A percentile compares a stretch with the other conserved stretches of the same genome.
Evolutionary conservation across 148 eudicot species (phyloP).

Genomic region (Simmondsia chinensis): DNA sequence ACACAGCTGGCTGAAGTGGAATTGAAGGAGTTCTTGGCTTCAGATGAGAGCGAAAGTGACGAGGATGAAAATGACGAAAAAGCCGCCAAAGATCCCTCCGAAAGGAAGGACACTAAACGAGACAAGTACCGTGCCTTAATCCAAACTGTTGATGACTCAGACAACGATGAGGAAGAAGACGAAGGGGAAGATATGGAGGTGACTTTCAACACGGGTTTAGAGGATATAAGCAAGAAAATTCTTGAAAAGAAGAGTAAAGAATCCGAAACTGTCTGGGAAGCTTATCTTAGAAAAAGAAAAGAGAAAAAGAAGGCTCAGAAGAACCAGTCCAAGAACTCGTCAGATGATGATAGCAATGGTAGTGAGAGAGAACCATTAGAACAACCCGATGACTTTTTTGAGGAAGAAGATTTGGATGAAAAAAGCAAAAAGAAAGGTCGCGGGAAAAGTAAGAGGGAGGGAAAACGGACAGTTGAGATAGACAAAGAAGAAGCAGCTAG

Average conservation of each 20-base stretch:
- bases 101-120: constrained; percentile 35
- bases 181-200: constrained; percentile 90
- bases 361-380: constrained; percentile 33
- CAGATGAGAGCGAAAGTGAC: constrained; percentile 70
- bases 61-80: constrained; percentile 32
- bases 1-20: constrained; percentile 65
- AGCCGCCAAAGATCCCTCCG: constrained; percentile 7
- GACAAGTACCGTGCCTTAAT: constrained; percentile 63
- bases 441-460: constrained; percentile 17
- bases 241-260: constrained; percentile 75
- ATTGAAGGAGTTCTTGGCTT: constrained; percentile 70
- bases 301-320: constrained; percentile 73
- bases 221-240: constrained; percentile 77
- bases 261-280: constrained; percentile 85
- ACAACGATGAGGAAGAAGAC: constrained; percentile 50
- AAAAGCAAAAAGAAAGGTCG: constrained; percentile 17
- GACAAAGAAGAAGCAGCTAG: constrained; percentile 50
- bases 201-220: constrained; percentile 86
- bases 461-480: constrained; percentile 18
- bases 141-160: constrained; percentile 68
- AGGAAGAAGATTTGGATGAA: constrained; percentile 34
- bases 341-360: constrained; percentile 70
- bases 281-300: constrained; percentile 57
- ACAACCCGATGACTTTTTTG: constrained; percentile 70
- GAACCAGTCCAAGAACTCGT: constrained; percentile 47